Evolutionary conservation across 2,329 filamentous ascomycete genomes (phyloP).

Genomic region (Epichloe sp.): DNA sequence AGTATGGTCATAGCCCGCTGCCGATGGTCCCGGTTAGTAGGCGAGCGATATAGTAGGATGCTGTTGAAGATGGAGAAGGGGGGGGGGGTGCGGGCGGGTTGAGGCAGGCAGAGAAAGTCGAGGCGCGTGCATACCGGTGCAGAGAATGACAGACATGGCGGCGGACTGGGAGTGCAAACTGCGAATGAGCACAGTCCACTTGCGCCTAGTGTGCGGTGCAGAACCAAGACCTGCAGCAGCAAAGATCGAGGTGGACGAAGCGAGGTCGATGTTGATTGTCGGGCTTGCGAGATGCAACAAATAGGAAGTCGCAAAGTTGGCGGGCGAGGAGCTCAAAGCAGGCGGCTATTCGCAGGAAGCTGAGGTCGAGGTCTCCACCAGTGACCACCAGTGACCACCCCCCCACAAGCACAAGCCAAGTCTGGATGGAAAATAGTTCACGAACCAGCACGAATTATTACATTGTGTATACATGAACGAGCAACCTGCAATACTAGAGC

Average conservation of each 20-base stretch:
- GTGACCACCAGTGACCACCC: too few species aligned
- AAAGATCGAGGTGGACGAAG: not conserved
- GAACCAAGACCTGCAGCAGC: not conserved
- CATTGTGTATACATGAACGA: too few species aligned
- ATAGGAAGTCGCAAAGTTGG: not conserved
- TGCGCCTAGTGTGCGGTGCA: not conserved
- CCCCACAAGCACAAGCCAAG: too few species aligned
- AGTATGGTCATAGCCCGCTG: slow-evolving; percentile 51
- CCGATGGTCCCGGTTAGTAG: slow-evolving; percentile 10
- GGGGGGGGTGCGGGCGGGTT: not conserved
- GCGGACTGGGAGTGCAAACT: not conserved
- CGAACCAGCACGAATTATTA: too few species aligned
- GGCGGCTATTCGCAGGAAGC: not conserved
- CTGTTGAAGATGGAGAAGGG: not conserved
- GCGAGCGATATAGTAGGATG: not conserved
- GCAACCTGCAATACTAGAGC: too few species aligned
- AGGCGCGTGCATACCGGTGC: slow-evolving; percentile 35
- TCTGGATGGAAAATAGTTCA: too few species aligned
- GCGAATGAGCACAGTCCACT: not conserved
- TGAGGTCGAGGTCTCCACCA: too few species aligned
- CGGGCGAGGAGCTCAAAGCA: not conserved
- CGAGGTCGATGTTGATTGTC: not conserved
- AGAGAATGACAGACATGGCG: slow-evolving; percentile 49
- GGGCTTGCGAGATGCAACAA: not conserved
- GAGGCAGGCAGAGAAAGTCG: not conserved